Base-by-base conservation (phyloP, 768 basidiomycete genomes). In the Cyathus striatus region DNA sequence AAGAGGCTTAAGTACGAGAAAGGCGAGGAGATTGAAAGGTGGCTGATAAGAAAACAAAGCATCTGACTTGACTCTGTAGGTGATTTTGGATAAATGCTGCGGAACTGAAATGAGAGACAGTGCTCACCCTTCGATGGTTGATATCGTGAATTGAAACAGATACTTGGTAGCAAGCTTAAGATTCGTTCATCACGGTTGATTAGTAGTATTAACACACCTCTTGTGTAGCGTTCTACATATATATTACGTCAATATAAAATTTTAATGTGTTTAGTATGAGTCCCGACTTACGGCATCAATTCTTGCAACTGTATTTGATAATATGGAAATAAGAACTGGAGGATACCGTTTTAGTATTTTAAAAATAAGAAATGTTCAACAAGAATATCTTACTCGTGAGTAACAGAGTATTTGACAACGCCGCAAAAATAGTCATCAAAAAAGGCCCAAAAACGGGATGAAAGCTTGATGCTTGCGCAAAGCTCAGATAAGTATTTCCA, bases 11-110 rank as follows among this genome's bases (percentile, higher is more conserved):
- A 95, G 73, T 44, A 95, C 69, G 22, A 80, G 44, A 58, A 92
- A 83, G 1, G 93, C 93, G 16, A 88, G 65, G 16, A 90, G 66
- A 53, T 90, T 91, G 74, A 91, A 90, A 1, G 92, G 92, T 1
- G 89, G 90, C 50, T 92, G 88, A 54, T 96, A 95, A 37, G 86
- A 90, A 66, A 94, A 90, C 14, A 96, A 69, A 1, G 88, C 88
- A 57, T 94, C 90, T 2, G 85, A 83, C 57, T 92, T 92, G 56
- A 92, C 86, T 18, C 90, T 89, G 48, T 9, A 30, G 23, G 26
- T 6, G 6, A 36, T 43, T 16, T 30, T 32, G 7, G 32, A n/a
- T 10, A 40, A 18, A 18, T 14, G 12, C 12, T 36, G 9, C 27
- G 9, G 9, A 9, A 12, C 14, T 14, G 25, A 16, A 41, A 27